These are phyloP conservation scores for Solanum sejunctum DNA, from an alignment of 257 asterid species.

Conservation along the genomic window DNA sequence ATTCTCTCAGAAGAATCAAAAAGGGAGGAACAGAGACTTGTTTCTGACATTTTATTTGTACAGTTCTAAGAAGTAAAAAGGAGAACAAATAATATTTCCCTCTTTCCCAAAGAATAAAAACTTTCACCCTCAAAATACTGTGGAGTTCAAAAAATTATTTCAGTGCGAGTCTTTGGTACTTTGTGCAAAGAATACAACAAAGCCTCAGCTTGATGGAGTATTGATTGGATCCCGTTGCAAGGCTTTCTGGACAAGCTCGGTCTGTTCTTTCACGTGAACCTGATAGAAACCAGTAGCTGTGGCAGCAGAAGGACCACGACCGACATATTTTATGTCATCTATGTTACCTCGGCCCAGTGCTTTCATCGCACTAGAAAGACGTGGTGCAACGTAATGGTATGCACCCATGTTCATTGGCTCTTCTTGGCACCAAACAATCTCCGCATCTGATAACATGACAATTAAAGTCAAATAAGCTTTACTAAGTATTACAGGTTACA, in stretches of 20 bases:
- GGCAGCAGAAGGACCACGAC: conserved; percentile 91
- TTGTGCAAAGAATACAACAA: not conserved
- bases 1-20: not conserved
- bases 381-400: conserved; percentile 53
- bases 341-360: conserved; percentile 52
- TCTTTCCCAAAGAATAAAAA: not conserved
- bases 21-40: not conserved
- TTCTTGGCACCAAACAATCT: conserved; percentile 94
- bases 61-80: not conserved
- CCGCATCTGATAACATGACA: conserved; percentile 57
- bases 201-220: not conserved
- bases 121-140: not conserved
- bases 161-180: not conserved
- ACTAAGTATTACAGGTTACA: not conserved
- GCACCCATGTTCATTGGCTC: conserved; percentile 99
- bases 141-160: not conserved
- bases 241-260: conserved; percentile 57
- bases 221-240: conserved; percentile 53
- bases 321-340: conserved; percentile 65
- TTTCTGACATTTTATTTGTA: not conserved
- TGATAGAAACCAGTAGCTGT: conserved; percentile 81
- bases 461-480: not conserved
- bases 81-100: not conserved
- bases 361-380: conserved; percentile 76
- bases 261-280: conserved; percentile 66